phyloP scores from a whole-genome alignment of 441 rosid species.

The Adansonia grandidieri region DNA sequence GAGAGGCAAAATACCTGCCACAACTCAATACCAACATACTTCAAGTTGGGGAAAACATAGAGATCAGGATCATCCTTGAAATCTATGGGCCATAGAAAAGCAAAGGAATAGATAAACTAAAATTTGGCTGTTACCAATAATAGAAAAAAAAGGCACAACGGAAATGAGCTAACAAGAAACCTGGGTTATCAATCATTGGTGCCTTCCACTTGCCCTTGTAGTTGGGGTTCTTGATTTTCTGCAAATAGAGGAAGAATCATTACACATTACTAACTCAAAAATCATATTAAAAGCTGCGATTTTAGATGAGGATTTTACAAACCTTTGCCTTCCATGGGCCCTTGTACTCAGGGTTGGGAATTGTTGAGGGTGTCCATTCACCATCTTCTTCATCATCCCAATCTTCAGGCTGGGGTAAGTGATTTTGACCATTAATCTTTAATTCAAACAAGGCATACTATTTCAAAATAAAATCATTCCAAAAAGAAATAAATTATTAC shows the following conservation, averaged over 20 bases:
- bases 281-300: neutral
- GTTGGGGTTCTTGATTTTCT: conserved; percentile 94
- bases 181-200: conserved; percentile 93
- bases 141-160: neutral
- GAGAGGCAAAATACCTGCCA: conserved; percentile 72
- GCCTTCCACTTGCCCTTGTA: conserved; percentile 98
- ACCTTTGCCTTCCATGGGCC: conserved; percentile 95
- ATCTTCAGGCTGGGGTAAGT: conserved; percentile 71
- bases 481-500: conserved; percentile 36
- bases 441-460: neutral
- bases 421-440: conserved; percentile 13
- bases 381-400: conserved; percentile 99
- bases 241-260: conserved; percentile 22
- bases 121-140: too few species aligned
- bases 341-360: conserved; percentile 88
- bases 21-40: conserved; percentile 88
- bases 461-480: neutral
- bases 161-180: conserved; percentile 36
- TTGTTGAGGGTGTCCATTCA: conserved; percentile 88
- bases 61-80: conserved; percentile 92
- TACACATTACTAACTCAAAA: neutral
- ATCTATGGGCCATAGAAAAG: conserved; percentile 44
- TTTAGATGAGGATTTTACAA: conserved; percentile 21
- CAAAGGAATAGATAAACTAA: neutral
- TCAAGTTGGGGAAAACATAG: conserved; percentile 83